phyloP scores from a whole-genome alignment of 345 rosid genomes.

The Pistacia integerrima region DNA sequence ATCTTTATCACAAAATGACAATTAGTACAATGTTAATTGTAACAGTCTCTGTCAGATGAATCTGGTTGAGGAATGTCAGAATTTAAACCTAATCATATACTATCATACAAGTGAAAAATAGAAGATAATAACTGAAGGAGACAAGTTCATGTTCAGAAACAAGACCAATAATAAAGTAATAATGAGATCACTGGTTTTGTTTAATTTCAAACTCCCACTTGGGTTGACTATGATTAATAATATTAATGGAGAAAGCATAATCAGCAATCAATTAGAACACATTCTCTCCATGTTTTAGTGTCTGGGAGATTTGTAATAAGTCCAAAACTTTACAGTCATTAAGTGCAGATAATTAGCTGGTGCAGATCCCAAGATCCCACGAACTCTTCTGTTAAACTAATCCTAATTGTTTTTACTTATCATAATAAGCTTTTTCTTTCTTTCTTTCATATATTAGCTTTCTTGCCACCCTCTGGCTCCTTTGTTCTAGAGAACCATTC shows the following conservation, averaged over 20 bases:
- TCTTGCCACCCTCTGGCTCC: conserved; percentile 30
- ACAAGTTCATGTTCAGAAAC: conserved; percentile 1
- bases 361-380: conserved; percentile 75
- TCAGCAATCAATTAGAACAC: conserved; percentile 45
- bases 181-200: not conserved
- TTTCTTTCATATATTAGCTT: conserved; percentile 27
- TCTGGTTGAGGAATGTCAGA: conserved; percentile 11
- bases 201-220: not conserved
- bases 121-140: not conserved
- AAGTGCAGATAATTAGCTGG: conserved; percentile 48
- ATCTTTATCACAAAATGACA: not conserved
- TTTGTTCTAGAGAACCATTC: conserved; percentile 36
- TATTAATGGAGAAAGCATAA: conserved; percentile 17
- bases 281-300: conserved; percentile 87
- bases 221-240: conserved; percentile 39
- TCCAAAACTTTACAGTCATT: conserved; percentile 73
- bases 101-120: not conserved
- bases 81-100: not conserved
- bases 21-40: not conserved
- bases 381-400: conserved; percentile 31
- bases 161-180: conserved; percentile 7
- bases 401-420: conserved; percentile 22
- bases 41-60: not conserved
- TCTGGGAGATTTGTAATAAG: conserved; percentile 56
- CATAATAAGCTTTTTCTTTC: conserved; percentile 1